These are phyloP conservation scores for Picochlorum sp. DNA, from an alignment of 139 green algal species.

Conservation along the genomic window DNA sequence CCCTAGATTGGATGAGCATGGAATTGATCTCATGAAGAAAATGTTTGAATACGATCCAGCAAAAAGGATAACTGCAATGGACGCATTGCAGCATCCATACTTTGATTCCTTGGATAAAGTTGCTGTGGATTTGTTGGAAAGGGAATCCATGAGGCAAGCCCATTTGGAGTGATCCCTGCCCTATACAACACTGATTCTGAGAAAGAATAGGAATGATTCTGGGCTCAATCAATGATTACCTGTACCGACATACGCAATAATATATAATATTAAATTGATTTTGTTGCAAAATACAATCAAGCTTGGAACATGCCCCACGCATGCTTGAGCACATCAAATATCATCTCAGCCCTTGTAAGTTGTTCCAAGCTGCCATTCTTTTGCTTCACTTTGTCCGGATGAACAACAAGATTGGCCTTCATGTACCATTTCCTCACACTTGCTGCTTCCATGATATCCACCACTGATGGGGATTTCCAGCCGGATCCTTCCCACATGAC, in stretches of 20 bases:
- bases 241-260: no score
- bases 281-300: no score
- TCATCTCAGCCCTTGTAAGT: slow-evolving; percentile 77
- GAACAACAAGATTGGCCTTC: slow-evolving; percentile 85
- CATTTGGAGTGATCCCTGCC: slow-evolving; percentile 4
- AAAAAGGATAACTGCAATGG: slow-evolving; percentile 75
- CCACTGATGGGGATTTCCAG: slow-evolving; percentile 67
- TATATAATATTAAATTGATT: no score
- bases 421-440: slow-evolving; percentile 76
- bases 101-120: slow-evolving; percentile 81
- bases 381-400: slow-evolving; percentile 92
- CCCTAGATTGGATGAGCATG: slow-evolving; percentile 61
- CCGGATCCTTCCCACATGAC: slow-evolving; percentile 80
- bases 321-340: slow-evolving; percentile 86
- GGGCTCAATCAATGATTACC: no score
- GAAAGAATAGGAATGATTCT: no score
- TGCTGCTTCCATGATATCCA: slow-evolving; percentile 68
- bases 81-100: slow-evolving; percentile 89
- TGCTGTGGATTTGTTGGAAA: slow-evolving; percentile 64
- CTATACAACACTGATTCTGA: not conserved
- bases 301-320: slow-evolving; percentile 59
- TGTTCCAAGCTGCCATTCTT: slow-evolving; percentile 71
- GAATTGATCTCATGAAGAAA: slow-evolving; percentile 62
- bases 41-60: slow-evolving; percentile 73
- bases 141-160: slow-evolving; percentile 15